Evolutionary conservation across 129 eudicot genomes (phyloP).

Genomic region (Artemisia tridentata): DNA sequence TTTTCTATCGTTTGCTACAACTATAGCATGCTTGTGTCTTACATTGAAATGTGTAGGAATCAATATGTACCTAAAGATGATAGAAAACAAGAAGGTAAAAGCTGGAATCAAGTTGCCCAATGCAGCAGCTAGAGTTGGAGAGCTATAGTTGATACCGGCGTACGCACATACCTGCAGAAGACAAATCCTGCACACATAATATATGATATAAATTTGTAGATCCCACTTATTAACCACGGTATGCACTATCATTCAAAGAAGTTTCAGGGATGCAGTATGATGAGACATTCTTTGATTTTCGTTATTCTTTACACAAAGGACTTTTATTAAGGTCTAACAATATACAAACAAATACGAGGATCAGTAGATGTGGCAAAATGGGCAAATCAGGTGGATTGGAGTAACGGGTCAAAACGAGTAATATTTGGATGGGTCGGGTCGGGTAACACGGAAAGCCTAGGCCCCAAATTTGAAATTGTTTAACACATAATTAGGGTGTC

Average conservation of each 20-base stretch:
- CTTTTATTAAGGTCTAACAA: background rate
- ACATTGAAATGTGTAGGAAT: background rate
- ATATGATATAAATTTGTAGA: conserved; percentile 4
- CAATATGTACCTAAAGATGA: conserved; percentile 40
- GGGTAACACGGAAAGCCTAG: no score
- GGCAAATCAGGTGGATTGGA: background rate
- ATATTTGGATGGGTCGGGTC: no score
- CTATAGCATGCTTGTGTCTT: background rate
- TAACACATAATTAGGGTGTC: background rate
- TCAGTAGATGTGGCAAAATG: background rate
- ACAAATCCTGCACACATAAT: conserved; percentile 42
- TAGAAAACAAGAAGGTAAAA: conserved; percentile 47
- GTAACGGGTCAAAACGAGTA: background rate
- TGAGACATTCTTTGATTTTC: no score
- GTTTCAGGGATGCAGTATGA: background rate
- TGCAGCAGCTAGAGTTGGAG: conserved; percentile 56
- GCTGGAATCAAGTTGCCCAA: conserved; percentile 55
- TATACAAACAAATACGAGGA: background rate
- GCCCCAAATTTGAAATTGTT: no score
- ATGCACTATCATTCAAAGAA: background rate
- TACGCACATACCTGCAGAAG: conserved; percentile 47
- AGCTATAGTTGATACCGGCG: conserved; percentile 50
- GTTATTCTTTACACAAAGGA: background rate
- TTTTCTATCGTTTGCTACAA: no score
- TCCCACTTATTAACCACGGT: background rate